phyloP scores from a whole-genome alignment of 345 rosid species.

The Heritiera littoralis region DNA sequence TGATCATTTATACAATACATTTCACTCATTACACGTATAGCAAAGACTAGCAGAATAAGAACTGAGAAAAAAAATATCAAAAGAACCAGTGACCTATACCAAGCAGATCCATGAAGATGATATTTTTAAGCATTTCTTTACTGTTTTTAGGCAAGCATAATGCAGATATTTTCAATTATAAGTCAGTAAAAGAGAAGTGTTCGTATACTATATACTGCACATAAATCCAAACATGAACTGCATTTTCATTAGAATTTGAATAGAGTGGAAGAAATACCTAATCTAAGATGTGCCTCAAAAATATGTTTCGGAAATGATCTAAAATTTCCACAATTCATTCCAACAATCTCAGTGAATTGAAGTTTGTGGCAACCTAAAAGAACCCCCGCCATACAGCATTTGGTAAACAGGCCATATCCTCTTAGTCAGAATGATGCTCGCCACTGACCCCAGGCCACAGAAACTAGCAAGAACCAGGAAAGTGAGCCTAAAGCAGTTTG shows the following conservation, averaged over 20 bases:
- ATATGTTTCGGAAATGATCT: background rate
- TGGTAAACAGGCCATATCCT: slow-evolving; percentile 63
- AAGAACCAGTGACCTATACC: too few species aligned
- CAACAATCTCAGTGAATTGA: slow-evolving; percentile 35
- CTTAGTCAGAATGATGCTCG: slow-evolving; percentile 45
- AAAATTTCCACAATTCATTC: too few species aligned
- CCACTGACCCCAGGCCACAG: slow-evolving; percentile 45
- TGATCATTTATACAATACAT: too few species aligned
- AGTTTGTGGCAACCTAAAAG: slow-evolving; percentile 52
- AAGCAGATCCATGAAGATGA: too few species aligned
- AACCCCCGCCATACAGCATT: slow-evolving; percentile 60
- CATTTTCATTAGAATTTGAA: slow-evolving; percentile 8
- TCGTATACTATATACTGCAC: too few species aligned
- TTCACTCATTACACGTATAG: too few species aligned
- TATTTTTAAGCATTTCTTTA: too few species aligned
- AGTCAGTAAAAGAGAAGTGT: too few species aligned
- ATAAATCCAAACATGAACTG: background rate
- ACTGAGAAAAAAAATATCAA: too few species aligned
- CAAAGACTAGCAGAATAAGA: too few species aligned
- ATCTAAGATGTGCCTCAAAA: background rate
- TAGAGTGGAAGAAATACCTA: background rate
- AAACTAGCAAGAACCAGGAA: slow-evolving; percentile 57
- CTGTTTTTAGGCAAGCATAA: too few species aligned
- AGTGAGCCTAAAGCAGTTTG: slow-evolving; percentile 66
- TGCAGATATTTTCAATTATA: too few species aligned